phyloP scores from a whole-genome alignment of 176 grass and related monocot genomes.

The Echinochloa phyllopogon region DNA sequence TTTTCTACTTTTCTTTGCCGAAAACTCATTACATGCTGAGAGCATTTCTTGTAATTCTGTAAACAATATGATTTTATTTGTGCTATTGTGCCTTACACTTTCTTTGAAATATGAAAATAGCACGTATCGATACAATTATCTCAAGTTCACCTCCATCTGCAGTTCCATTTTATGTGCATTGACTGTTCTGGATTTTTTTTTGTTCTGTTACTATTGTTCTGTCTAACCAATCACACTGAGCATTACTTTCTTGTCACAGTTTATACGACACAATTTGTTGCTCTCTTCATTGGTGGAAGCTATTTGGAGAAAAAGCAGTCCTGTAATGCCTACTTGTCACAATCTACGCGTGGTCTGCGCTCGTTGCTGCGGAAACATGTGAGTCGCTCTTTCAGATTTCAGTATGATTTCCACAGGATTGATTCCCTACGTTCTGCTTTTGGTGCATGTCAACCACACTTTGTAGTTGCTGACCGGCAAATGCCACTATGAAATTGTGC shows the following conservation, averaged over 20 bases:
- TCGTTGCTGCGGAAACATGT: constrained; percentile 89
- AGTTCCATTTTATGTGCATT: constrained; percentile 9
- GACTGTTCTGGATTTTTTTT: background rate
- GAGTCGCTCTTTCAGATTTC: constrained; percentile 30
- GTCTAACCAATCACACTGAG: constrained; percentile 35
- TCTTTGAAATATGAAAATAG: background rate
- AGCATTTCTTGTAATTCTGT: background rate
- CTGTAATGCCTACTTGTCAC: constrained; percentile 84
- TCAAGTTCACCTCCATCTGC: constrained; percentile 1
- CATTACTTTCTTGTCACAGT: constrained; percentile 44
- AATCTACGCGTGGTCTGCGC: constrained; percentile 80
- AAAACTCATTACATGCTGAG: background rate
- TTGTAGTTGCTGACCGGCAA: background rate
- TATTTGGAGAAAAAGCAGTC: constrained; percentile 60
- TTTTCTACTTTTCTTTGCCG: background rate
- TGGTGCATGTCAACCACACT: background rate
- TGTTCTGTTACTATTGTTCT: constrained; percentile 24
- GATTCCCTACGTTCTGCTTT: background rate
- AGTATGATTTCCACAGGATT: background rate
- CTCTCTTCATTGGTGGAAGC: constrained; percentile 67
- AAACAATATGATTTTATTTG: background rate
- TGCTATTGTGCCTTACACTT: background rate
- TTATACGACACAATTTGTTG: constrained; percentile 90
- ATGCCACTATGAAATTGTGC: background rate
- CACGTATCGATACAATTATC: background rate